phyloP scores from a whole-genome alignment of 306 rosid species.

The Glycine tomentella region DNA sequence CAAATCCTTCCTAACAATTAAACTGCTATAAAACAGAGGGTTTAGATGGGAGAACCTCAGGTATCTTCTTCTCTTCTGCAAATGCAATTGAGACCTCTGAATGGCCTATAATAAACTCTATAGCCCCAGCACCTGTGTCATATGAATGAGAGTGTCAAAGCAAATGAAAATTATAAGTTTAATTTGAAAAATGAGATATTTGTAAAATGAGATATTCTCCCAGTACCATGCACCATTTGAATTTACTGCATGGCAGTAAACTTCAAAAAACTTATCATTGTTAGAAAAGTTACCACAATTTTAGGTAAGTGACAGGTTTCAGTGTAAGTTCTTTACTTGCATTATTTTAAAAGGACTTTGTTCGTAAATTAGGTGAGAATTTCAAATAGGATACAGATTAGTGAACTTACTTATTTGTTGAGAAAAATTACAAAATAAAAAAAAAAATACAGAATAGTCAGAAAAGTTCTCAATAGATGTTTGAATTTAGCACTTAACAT shows the following conservation, averaged over 20 bases:
- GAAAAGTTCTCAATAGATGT: slow-evolving; percentile 3
- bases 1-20: slow-evolving; percentile 32
- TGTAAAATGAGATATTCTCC: slow-evolving; percentile 25
- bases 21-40: slow-evolving; percentile 7
- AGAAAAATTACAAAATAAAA: not conserved
- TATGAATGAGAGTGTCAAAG: slow-evolving; percentile 46
- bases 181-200: slow-evolving; percentile 27
- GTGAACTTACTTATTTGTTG: slow-evolving; percentile 23
- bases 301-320: too few relatives aligned
- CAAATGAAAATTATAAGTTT: slow-evolving; percentile 14
- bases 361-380: not conserved
- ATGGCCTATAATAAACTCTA: slow-evolving; percentile 86
- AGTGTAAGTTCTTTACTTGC: not conserved
- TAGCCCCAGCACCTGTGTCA: slow-evolving; percentile 82
- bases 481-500: not conserved
- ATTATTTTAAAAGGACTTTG: slow-evolving; percentile 10
- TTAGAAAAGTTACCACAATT: slow-evolving; percentile 20
- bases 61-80: slow-evolving; percentile 84
- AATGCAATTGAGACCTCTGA: slow-evolving; percentile 83
- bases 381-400: slow-evolving; percentile 10
- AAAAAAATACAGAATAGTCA: not conserved
- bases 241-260: slow-evolving; percentile 3
- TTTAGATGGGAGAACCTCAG: slow-evolving; percentile 66
- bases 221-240: slow-evolving; percentile 17
- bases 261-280: not conserved